A percentile compares a stretch with the other conserved stretches of the same genome.
Conservation (phyloP, 192 early-diverging fungal species). For the Entophlyctis helioformis region DNA sequence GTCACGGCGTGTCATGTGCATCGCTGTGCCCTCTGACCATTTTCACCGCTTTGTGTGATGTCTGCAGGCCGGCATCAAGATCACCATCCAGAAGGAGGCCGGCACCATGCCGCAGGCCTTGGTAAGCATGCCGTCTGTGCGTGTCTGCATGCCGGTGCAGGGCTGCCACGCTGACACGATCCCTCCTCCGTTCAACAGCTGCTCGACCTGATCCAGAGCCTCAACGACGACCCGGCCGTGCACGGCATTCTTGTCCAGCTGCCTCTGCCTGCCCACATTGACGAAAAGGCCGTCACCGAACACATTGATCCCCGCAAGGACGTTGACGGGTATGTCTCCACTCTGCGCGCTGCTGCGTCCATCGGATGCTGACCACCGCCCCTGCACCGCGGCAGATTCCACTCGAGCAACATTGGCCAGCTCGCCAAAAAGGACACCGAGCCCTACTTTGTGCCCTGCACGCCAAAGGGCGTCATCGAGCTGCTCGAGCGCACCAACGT, state of each 20-base stretch:
- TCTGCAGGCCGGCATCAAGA: slow-evolving; percentile 62
- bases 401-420: slow-evolving; percentile 84
- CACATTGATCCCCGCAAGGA: slow-evolving; percentile 80
- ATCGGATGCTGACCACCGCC: not conserved
- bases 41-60: not conserved
- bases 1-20: too few species aligned
- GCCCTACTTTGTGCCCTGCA: slow-evolving; percentile 89
- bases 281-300: slow-evolving; percentile 72
- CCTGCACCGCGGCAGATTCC: slow-evolving; percentile 78
- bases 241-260: slow-evolving; percentile 96
- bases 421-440: slow-evolving; percentile 67
- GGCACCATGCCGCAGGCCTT: slow-evolving; percentile 54
- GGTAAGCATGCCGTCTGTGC: too few species aligned
- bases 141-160: too few species aligned
- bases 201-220: slow-evolving; percentile 43
- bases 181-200: too few species aligned
- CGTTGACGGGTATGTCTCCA: slow-evolving; percentile 74
- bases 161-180: too few species aligned
- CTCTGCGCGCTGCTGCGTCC: too few species aligned
- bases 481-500: slow-evolving; percentile 62
- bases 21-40: too few species aligned
- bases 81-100: slow-evolving; percentile 56
- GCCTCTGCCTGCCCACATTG: slow-evolving; percentile 78
- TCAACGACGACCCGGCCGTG: slow-evolving; percentile 72
- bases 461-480: slow-evolving; percentile 88